Conservation (phyloP, 2,329 filamentous ascomycete species). For the Sporothrix inflata region DNA sequence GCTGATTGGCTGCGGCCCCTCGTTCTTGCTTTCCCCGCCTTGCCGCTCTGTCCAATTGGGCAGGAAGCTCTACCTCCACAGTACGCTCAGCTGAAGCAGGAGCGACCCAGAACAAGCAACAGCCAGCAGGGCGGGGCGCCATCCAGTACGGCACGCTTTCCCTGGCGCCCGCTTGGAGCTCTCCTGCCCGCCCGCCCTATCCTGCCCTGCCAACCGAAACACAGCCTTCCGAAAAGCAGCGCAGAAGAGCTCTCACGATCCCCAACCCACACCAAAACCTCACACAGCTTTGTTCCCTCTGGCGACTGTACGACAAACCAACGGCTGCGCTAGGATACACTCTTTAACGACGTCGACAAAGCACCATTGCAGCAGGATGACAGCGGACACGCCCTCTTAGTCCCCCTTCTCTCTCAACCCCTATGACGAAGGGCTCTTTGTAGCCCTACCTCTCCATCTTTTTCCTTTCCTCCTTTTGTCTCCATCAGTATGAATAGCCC, state of each 20-base stretch:
- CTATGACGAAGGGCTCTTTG: not conserved
- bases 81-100: not conserved
- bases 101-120: not conserved
- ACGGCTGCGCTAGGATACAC: not conserved
- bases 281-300: not conserved
- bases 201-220: conserved; percentile 7
- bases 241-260: not conserved
- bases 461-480: not conserved
- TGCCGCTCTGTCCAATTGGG: not conserved
- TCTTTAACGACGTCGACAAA: not conserved
- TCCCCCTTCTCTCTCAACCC: not conserved
- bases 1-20: conserved; percentile 23
- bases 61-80: conserved; percentile 3
- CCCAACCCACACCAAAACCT: not conserved
- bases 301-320: not conserved
- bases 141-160: not conserved
- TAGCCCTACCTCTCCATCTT: not conserved
- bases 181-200: not conserved
- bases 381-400: conserved; percentile 16
- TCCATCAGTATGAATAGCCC: not conserved
- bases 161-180: not conserved
- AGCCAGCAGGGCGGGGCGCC: not conserved
- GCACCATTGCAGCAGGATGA: conserved; percentile 15
- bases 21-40: conserved; percentile 21
- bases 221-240: not conserved